Percentiles rank a stretch among this genome's conserved stretches.
Evolutionary conservation across 176 grass and related monocot species (phyloP).

Genomic region (Triticum monococcum): DNA sequence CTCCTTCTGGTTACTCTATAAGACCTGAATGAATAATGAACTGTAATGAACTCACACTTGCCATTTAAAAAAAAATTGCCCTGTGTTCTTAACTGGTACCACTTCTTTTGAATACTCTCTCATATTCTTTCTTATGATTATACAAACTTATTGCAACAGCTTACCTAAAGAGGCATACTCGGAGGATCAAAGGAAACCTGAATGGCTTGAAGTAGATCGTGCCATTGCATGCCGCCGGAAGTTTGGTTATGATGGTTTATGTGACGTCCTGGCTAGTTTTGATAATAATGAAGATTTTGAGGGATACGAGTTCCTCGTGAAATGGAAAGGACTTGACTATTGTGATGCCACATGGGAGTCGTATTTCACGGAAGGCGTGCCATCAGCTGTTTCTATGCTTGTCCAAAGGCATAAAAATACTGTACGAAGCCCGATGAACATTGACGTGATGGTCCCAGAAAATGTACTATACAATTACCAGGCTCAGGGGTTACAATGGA

Average conservation of each 20-base stretch:
- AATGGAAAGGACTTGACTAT: conserved; percentile 82
- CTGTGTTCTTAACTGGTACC: not conserved
- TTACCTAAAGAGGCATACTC: conserved; percentile 30
- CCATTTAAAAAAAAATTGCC: not conserved
- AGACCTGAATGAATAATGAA: not conserved
- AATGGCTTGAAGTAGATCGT: conserved; percentile 72
- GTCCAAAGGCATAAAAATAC: conserved; percentile 46
- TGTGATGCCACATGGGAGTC: conserved; percentile 64
- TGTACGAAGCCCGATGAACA: conserved; percentile 13
- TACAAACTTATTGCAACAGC: conserved; percentile 32
- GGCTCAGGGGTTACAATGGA: conserved; percentile 68
- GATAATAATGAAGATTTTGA: conserved; percentile 21
- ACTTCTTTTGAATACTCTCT: not conserved
- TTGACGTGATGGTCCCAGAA: not conserved
- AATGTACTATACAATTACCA: conserved; percentile 61
- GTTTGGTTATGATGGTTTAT: conserved; percentile 24
- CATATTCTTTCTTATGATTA: not conserved
- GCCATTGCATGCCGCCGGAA: conserved; percentile 53
- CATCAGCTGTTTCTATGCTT: conserved; percentile 39
- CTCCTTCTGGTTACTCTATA: not conserved
- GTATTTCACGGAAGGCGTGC: conserved; percentile 31
- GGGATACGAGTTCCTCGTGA: conserved; percentile 59
- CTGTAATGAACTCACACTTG: not conserved
- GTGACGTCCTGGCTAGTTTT: conserved; percentile 45
- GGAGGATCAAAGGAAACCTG: conserved; percentile 51